phyloP scores from a whole-genome alignment of 2,329 filamentous ascomycete genomes.

The Claviceps maximensis region DNA sequence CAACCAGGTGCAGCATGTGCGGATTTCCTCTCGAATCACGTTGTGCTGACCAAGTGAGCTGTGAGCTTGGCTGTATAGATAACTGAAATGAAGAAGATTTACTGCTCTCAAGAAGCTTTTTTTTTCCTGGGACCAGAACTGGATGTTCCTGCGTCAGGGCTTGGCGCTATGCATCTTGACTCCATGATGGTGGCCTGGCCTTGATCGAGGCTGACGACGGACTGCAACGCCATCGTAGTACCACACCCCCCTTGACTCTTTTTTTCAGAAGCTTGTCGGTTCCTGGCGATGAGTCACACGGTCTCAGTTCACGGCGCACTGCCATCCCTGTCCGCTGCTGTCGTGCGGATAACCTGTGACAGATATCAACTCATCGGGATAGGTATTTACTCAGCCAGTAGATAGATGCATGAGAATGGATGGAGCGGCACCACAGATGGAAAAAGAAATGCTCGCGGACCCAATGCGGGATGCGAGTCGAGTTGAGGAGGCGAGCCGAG shows the following conservation, averaged over 20 bases:
- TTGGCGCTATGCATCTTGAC: neutral
- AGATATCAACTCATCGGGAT: neutral
- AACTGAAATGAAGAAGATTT: neutral
- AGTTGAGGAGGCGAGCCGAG: neutral
- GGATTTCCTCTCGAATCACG: neutral
- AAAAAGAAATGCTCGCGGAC: neutral
- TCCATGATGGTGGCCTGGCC: constrained; percentile 1
- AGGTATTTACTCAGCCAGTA: neutral
- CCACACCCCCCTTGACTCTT: neutral
- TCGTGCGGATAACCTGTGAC: neutral
- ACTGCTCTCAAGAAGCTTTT: neutral
- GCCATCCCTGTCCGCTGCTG: constrained; percentile 7
- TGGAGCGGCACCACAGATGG: neutral
- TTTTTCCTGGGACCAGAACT: neutral
- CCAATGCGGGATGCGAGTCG: neutral
- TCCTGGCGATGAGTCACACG: constrained; percentile 12
- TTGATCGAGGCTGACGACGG: constrained; percentile 1
- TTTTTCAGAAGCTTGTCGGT: neutral
- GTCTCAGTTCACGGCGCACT: constrained; percentile 9
- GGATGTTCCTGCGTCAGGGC: neutral
- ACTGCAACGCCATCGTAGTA: constrained; percentile 5
- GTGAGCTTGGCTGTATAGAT: neutral
- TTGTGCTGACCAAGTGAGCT: too few relatives aligned
- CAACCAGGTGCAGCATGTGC: neutral
- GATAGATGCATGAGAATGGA: neutral